Conservation (phyloP, 768 basidiomycete genomes). For the Suillus fuscotomentosus region DNA sequence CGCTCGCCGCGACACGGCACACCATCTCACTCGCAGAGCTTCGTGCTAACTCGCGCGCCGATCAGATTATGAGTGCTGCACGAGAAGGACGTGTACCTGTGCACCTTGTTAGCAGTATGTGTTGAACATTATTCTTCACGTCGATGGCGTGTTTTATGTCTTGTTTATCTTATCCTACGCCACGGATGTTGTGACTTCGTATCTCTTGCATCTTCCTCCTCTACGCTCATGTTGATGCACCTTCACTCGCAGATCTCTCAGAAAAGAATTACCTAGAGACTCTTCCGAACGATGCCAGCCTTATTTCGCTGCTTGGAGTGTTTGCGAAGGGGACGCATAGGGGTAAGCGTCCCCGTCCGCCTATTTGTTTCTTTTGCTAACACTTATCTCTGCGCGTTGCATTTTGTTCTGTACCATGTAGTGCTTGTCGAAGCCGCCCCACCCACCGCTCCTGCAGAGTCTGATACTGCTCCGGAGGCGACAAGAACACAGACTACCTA, state of each 20-base stretch:
- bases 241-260: constrained; percentile 59
- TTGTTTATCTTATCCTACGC: background rate
- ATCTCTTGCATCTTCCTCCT: background rate
- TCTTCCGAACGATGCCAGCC: constrained; percentile 59
- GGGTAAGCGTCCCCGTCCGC: constrained; percentile 39
- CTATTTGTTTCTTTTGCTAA: background rate
- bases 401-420: constrained; percentile 19
- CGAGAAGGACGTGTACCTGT: constrained; percentile 73
- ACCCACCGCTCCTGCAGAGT: constrained; percentile 22
- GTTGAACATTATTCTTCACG: background rate
- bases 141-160: background rate
- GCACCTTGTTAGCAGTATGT: constrained; percentile 74
- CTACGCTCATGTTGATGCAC: constrained; percentile 2
- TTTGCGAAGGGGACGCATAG: constrained; percentile 75
- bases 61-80: constrained; percentile 73
- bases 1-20: constrained; percentile 77
- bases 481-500: constrained; percentile 32
- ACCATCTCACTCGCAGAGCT: constrained; percentile 62
- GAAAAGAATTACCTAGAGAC: constrained; percentile 79
- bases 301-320: constrained; percentile 59
- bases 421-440: constrained; percentile 55
- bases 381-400: background rate
- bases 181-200: background rate
- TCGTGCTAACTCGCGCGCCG: constrained; percentile 54
- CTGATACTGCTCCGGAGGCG: background rate